A percentile compares a stretch with the other conserved stretches of the same genome.
Evolutionary conservation across 805 yeast species (phyloP).

Genomic region (Saturnispora saitoi): DNA sequence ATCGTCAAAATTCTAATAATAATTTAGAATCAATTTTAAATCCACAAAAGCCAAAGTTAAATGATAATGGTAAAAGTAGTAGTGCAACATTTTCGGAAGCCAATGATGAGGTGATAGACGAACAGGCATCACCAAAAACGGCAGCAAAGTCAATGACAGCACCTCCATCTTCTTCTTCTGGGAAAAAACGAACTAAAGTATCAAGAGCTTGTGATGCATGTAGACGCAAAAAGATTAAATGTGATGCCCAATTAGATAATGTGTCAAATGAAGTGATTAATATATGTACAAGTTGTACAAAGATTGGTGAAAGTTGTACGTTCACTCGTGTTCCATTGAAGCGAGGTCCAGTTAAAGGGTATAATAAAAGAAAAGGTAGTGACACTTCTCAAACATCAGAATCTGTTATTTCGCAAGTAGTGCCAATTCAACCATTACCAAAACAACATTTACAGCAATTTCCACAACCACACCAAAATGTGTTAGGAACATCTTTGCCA

Average conservation of each 20-base stretch:
- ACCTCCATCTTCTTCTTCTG: slow-evolving; percentile 15
- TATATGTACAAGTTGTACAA: slow-evolving; percentile 54
- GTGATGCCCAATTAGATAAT: slow-evolving; percentile 50
- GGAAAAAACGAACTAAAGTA: slow-evolving; percentile 58
- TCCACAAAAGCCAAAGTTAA: background rate
- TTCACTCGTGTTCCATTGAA: slow-evolving; percentile 67
- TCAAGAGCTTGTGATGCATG: slow-evolving; percentile 80
- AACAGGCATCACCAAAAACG: background rate
- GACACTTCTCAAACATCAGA: background rate
- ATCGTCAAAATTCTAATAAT: background rate
- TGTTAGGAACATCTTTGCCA: slow-evolving; percentile 1
- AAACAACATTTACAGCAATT: background rate
- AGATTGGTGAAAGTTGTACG: slow-evolving; percentile 52
- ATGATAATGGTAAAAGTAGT: background rate
- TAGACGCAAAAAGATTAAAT: slow-evolving; percentile 61
- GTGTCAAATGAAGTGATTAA: slow-evolving; percentile 40
- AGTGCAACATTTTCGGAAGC: background rate
- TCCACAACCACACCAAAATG: background rate
- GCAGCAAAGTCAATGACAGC: slow-evolving; percentile 12
- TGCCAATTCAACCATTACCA: background rate
- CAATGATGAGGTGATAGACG: background rate
- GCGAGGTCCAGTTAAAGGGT: slow-evolving; percentile 75
- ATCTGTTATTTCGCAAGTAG: too few relatives aligned
- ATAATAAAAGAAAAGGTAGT: slow-evolving; percentile 19
- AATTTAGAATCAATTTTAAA: background rate